Base-by-base conservation (phyloP, 2,329 filamentous ascomycete genomes). In the Penicillium sp. region DNA sequence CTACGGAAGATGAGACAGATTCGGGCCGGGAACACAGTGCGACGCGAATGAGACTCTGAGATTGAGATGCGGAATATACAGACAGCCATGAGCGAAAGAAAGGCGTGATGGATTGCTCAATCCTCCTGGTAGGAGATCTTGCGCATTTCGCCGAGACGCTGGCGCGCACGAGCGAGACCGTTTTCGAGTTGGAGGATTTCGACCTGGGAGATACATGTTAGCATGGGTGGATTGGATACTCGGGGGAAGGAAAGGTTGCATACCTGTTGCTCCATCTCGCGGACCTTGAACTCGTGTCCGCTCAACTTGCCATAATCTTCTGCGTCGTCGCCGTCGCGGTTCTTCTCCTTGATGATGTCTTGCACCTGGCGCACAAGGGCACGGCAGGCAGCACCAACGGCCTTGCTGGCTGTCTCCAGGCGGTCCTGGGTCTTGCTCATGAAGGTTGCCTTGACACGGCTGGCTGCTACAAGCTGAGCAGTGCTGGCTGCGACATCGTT, bases 251-350 rank as follows among this genome's bases (percentile, higher is more conserved):
- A 45, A 40, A 42, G 34, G 54, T 54, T 54, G 82, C 83, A 67
- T 82, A 96, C 92, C 90, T 99, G 94, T 72, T 99, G 94, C 79
- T 99, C 94, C 94, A 99, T 99, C 79, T 99, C 92, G 66, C 89
- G 85, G 48, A 97, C 92, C 83, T 99, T 99, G 82, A 99, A 97
- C 78, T 99, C 94, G 75, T 97, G 93, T 31, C 89, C 86, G 58
- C 90, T 92, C 44, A 99, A 79, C 78, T 92, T 90, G 42, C 83
- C 81, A 75, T 97, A 99, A 74, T 99, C 94, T 21, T 95, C 86
- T 47, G 84, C 81, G 51, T 96, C 92, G 14, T 79, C 80, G 34
- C 93, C 91, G 42, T 91, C 91, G 58, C 84, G 83, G 71, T 90
- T 87, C 68, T 91, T 87, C 75, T 95, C 89, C 71, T 90, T 88